Base-by-base conservation (phyloP, 1,284 basidiomycete genomes). In the Agroathelia rolfsii region DNA sequence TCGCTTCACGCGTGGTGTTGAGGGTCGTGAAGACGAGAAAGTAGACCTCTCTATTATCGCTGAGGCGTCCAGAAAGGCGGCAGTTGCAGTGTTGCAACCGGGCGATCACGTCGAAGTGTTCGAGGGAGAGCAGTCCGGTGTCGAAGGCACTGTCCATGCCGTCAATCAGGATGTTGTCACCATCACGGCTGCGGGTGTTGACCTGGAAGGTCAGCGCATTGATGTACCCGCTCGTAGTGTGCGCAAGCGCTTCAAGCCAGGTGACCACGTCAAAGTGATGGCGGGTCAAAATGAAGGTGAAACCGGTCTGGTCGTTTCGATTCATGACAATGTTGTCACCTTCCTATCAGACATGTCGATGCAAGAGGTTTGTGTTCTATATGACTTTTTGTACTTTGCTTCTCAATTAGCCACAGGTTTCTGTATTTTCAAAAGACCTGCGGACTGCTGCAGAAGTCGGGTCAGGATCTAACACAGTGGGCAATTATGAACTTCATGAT, bases 201-300 rank as follows among this genome's bases (percentile, higher is more conserved):
- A 94, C 40, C 69, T 89, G 32, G 83, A 85, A 37, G 83, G 79
- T 2, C 82, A 87, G 52, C 79, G 78, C 48, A 71, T 90, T 34
- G 90, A 96, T 42, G 73, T 98, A 4, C 84, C 86, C 0, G 86
- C 89, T 1, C 67, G 84, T 35, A 86, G 85, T 50, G 89, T 97
- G 3, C 72, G 92, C 44, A 98, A 99, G 61, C 72, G 82, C 29
- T 98, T 99, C 67, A 90, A 89, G 54, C 74, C 90, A 32, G 95
- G 94, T 54, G 94, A 98, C 58, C 95, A 99, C 51, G 88, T 99
- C 62, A 97, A 97, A 63, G 94, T 98, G 38, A 90, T 96, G 76
- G 72, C 80, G 5, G 94, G 94, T 15, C 83, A 93, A 59, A 96
- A 97, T 51, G 74, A 76, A 6, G 89, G 95, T 49, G 92, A 96